A percentile compares a stretch with the other conserved stretches of the same genome.
Conservation (phyloP, 2,329 filamentous ascomycete species). For the Botryotinia convoluta region DNA sequence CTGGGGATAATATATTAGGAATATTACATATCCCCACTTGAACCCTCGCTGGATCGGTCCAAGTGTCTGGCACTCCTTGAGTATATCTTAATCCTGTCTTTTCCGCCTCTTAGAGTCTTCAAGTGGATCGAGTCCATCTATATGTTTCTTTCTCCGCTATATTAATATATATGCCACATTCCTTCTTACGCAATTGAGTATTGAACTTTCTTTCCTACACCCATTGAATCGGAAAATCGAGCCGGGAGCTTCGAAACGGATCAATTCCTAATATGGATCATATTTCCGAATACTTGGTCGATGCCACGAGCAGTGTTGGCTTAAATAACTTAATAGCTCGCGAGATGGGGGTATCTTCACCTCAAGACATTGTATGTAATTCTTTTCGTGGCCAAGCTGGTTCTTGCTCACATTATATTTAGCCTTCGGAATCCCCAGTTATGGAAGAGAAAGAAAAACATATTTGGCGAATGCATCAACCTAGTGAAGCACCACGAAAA, state of each 20-base stretch:
- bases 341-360: constrained; percentile 37
- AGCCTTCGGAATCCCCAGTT: constrained; percentile 25
- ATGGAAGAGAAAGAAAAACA: constrained; percentile 47
- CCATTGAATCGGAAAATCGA: constrained; percentile 24
- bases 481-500: constrained; percentile 48
- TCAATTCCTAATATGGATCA: constrained; percentile 22
- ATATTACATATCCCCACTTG: constrained; percentile 25
- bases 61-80: constrained; percentile 28
- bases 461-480: constrained; percentile 58
- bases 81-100: constrained; percentile 27
- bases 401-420: constrained; percentile 27
- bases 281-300: constrained; percentile 12
- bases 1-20: constrained; percentile 25
- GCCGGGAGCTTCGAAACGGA: constrained; percentile 26
- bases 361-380: constrained; percentile 37
- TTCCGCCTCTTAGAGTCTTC: constrained; percentile 15
- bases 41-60: constrained; percentile 26
- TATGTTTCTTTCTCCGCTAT: constrained; percentile 21
- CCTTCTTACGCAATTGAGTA: constrained; percentile 1
- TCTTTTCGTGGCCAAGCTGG: constrained; percentile 3
- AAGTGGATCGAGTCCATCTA: constrained; percentile 28
- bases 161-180: constrained; percentile 19
- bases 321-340: constrained; percentile 34
- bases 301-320: constrained; percentile 18
- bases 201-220: constrained; percentile 16